Evolutionary conservation across 345 rosid species (phyloP).

Genomic region (Garcia nutans): DNA sequence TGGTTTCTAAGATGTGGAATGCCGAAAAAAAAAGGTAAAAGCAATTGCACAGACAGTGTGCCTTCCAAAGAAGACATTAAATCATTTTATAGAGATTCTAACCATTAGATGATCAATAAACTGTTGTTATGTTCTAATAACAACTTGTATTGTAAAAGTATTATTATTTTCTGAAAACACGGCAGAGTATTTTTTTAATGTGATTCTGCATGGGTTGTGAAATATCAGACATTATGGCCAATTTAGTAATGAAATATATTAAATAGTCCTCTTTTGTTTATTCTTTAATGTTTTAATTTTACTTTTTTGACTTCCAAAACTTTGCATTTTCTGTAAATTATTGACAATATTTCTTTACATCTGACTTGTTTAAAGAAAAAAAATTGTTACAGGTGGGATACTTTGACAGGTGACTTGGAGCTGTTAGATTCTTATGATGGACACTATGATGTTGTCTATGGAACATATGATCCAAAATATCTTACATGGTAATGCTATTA

Average conservation of each 20-base stretch:
- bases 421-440: conserved; percentile 83
- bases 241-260: too few relatives aligned
- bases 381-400: conserved; percentile 81
- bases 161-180: background rate
- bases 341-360: background rate
- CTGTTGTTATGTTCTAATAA: too few relatives aligned
- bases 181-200: background rate
- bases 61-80: too few relatives aligned
- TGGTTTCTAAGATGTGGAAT: too few relatives aligned
- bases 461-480: conserved; percentile 78
- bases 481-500: conserved; percentile 61
- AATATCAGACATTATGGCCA: too few relatives aligned
- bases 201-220: background rate
- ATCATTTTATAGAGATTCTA: too few relatives aligned
- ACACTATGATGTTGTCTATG: conserved; percentile 82
- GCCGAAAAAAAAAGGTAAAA: too few relatives aligned
- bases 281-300: background rate
- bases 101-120: too few relatives aligned
- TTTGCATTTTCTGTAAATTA: background rate
- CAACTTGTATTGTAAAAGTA: background rate
- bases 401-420: conserved; percentile 85
- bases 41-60: too few relatives aligned
- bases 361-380: background rate
- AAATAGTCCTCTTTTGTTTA: background rate
- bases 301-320: background rate